Conservation (phyloP, 2,329 filamentous ascomycete species). For the Diatrype stigma region DNA sequence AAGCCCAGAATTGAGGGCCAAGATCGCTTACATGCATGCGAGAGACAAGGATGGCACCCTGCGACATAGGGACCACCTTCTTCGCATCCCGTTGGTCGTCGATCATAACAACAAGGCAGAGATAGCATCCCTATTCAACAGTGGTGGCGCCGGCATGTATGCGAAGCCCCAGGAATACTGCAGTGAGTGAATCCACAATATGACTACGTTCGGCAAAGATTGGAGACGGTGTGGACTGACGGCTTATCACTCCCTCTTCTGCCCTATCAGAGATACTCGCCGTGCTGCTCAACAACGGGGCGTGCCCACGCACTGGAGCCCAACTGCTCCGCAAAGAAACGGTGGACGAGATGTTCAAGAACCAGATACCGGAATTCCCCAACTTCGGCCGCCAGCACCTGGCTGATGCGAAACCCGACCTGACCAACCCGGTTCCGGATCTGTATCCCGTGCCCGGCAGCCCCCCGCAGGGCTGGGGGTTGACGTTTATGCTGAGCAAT, state of each 20-base stretch:
- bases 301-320: constrained; percentile 49
- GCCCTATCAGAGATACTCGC: constrained; percentile 50
- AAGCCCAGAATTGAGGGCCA: constrained; percentile 45
- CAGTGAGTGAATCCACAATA: constrained; percentile 34
- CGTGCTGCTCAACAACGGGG: constrained; percentile 60
- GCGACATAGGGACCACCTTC: constrained; percentile 43
- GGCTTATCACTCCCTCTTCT: not conserved
- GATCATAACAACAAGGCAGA: constrained; percentile 35
- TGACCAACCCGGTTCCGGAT: constrained; percentile 44
- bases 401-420: constrained; percentile 42
- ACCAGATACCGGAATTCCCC: constrained; percentile 55
- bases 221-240: not conserved
- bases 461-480: constrained; percentile 60
- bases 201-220: not conserved
- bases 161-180: constrained; percentile 57
- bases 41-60: constrained; percentile 41
- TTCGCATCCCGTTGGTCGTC: constrained; percentile 41
- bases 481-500: constrained; percentile 52
- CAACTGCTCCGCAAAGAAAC: constrained; percentile 53
- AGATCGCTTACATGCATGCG: constrained; percentile 54
- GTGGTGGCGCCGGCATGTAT: constrained; percentile 59
- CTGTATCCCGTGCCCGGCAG: constrained; percentile 42
- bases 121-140: constrained; percentile 45
- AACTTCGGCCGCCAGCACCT: constrained; percentile 45
- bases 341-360: constrained; percentile 60